Base-by-base conservation (phyloP, 306 rosid species). In the Sophora flavescens region DNA sequence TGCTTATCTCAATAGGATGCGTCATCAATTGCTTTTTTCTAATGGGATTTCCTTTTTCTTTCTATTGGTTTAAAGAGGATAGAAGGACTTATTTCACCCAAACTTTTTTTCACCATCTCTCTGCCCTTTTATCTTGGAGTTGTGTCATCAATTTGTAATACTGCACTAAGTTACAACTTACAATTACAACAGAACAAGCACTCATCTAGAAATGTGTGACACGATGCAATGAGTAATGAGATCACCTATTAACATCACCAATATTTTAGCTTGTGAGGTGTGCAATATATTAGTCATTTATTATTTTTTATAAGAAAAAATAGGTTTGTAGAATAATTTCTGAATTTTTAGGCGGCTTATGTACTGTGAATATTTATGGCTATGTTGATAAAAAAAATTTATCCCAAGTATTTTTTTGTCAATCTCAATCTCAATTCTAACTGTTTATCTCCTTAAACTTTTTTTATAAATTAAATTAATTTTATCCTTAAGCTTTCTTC, bases 41-140 rank as follows among this genome's bases (percentile, higher is more conserved):
- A 76, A 47, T 84, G 84, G 81, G 72, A 33, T 58, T 67, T 72
- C 17, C 84, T 50, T 84, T 80, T 72, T 54, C 56, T 42, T 72
- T 63, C 68, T 0, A 84, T 84, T 84, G 88, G 85, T 63, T 62
- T 54, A 22, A 70, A 65, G 66, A 48, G 48, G 84, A 79, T 78
- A 51, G 44, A 79, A 83, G 45, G 70, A 59, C 70, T 60, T 73
- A 35, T 68, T 57, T 48, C 75, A 70, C 62, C 61, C 58, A 3
- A 39, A 65, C 4, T 38, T 17, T 36, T 36, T 17, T 71, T 36
- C 50, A 4, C 54, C 66, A 32, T 14, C 58, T 65, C 51, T 54
- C 11, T 11, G 10, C 41, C 11, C 50, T 60, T 69, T 78, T 36
- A 35, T 82, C 16, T 56, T 76, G 45, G 33, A 11, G 4, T 18